Evolutionary conservation across 2,329 filamentous ascomycete species (phyloP).

Genomic region (Penicillium vulpinum): DNA sequence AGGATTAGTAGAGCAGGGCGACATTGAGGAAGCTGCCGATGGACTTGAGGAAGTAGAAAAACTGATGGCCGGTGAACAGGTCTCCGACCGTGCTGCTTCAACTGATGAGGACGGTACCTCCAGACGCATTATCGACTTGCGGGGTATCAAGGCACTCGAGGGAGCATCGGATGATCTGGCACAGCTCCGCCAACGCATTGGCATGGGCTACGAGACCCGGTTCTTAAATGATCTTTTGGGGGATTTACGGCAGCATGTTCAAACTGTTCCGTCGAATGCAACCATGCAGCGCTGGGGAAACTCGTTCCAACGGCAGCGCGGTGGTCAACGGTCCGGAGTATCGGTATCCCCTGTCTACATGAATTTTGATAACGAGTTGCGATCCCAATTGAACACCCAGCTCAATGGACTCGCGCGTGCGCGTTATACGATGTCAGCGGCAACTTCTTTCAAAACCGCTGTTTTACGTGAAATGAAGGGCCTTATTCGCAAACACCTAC

Average conservation of each 20-base stretch:
- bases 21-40: constrained; percentile 76
- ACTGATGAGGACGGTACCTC: constrained; percentile 29
- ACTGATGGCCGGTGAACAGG: constrained; percentile 72
- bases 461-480: constrained; percentile 83
- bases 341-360: constrained; percentile 78
- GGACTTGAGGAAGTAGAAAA: constrained; percentile 75
- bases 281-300: constrained; percentile 84
- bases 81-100: constrained; percentile 31
- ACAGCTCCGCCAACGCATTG: constrained; percentile 75
- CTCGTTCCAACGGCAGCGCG: constrained; percentile 70
- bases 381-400: constrained; percentile 67
- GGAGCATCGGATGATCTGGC: constrained; percentile 76
- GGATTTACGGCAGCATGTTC: constrained; percentile 79
- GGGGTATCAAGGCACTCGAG: constrained; percentile 74
- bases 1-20: constrained; percentile 75
- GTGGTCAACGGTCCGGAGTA: constrained; percentile 64
- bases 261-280: constrained; percentile 67
- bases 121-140: constrained; percentile 63
- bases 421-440: constrained; percentile 75
- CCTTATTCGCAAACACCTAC: constrained; percentile 79
- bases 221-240: constrained; percentile 76
- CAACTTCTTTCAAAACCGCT: constrained; percentile 79
- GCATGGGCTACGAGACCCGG: constrained; percentile 78
- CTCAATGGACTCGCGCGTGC: constrained; percentile 79
- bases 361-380: constrained; percentile 67